Percentiles rank a stretch among this genome's conserved stretches.
Conservation (phyloP, 1,139 yeast genomes). For the Zygoascus hellenicus region DNA sequence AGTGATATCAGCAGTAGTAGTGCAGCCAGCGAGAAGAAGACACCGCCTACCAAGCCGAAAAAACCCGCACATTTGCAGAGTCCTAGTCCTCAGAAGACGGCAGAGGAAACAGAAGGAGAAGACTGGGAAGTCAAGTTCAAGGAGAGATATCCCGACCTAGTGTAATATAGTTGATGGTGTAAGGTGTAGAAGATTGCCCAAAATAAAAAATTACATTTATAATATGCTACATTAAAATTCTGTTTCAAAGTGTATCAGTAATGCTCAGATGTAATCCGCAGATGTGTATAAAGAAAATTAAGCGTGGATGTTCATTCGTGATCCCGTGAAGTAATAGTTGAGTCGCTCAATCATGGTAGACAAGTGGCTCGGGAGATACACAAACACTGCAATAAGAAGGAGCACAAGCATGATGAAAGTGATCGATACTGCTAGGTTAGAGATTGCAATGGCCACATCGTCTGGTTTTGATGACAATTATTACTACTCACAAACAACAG, state of each 20-base stretch:
- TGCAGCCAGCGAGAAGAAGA: constrained; percentile 13
- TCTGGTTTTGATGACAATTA: not conserved
- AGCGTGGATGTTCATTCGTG: not conserved
- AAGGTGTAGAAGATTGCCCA: no score
- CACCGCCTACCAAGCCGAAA: constrained; percentile 48
- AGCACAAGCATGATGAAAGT: constrained; percentile 7
- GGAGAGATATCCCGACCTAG: constrained; percentile 30
- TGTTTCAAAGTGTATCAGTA: not conserved
- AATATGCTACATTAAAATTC: not conserved
- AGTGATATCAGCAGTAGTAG: constrained; percentile 21
- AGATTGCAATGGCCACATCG: not conserved
- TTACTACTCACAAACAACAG: constrained; percentile 22
- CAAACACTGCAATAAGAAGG: constrained; percentile 18
- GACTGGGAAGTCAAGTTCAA: constrained; percentile 31
- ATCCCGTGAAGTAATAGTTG: constrained; percentile 26
- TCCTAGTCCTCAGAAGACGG: constrained; percentile 14
- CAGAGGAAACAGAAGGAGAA: constrained; percentile 16
- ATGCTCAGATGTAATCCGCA: not conserved
- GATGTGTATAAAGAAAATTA: no score
- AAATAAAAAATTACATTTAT: constrained; percentile 1
- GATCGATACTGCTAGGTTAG: constrained; percentile 9
- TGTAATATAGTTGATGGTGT: constrained; percentile 12
- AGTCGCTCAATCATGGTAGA: constrained; percentile 20
- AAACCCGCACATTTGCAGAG: constrained; percentile 52
- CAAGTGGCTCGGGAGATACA: constrained; percentile 27